Evolutionary conservation across 495 filamentous ascomycete species (phyloP), one percentile per base, ranked within the genome.

Genomic region (Penicillium desertorum): DNA sequence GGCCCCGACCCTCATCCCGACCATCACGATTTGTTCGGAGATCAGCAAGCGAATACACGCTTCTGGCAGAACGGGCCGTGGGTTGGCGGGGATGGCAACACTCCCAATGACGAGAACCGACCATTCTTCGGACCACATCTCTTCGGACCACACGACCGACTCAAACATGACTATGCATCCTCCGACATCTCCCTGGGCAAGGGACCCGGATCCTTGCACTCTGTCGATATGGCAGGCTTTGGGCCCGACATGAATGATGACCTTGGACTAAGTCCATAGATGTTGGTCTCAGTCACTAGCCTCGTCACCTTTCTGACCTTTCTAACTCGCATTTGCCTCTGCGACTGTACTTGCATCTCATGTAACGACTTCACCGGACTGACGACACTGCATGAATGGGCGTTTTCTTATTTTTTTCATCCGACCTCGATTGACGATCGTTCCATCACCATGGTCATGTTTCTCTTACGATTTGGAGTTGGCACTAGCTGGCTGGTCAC

Each of bases 91-190:
- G 76, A 79, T 63, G 76, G 76, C 16, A 79, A 75, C 50, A 79
- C 76, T 9, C 76, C 76, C n/a, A 79, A 76, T 50, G 76, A 79
- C 49, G 76, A 79, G 63, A 69, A 67, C 37, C 72, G 76, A 57
- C 75, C 76, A 30, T 79, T 79, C 62, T 79, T 79, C 56, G 76
- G 76, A 17, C 76, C 76, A 9, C 74, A 77, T 45, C 45, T 61
- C 22, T 62, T 62, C 58, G 74, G 74, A 14, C 72, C 74, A 19
- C 75, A 77, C 41, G 75, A 77, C 56, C 76, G 76, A 53, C 63
- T 79, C 23, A 79, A 79, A 62, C 75, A 79, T 46, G 76, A 79
- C 67, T 79, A 79, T 64, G 76, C 76, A 22, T 79, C 76, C 27
- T 79, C 76, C 17, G 76, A 79, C 54, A 74, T 79, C 30, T 79